phyloP scores from a whole-genome alignment of 1,284 basidiomycete genomes.

The Tilletia walkeri region DNA sequence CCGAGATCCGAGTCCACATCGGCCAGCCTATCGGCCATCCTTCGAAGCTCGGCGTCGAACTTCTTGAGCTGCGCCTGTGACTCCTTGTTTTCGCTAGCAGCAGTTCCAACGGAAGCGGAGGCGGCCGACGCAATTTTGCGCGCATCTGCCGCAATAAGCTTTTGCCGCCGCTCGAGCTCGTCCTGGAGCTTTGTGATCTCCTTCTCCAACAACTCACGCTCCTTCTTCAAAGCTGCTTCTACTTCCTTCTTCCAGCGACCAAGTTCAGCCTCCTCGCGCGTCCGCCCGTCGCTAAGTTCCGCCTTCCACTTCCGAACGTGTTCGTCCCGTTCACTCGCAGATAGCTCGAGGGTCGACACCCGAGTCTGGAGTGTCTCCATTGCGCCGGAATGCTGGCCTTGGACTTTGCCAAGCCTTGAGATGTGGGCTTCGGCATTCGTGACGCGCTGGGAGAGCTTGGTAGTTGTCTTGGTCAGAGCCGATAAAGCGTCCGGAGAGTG shows the following conservation, averaged over 20 bases:
- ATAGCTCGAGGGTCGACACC: neutral
- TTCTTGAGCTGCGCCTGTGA: neutral
- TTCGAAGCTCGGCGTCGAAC: slow-evolving; percentile 2
- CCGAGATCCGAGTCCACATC: neutral
- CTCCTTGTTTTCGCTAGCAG: neutral
- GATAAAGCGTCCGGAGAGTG: neutral
- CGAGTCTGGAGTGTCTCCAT: neutral
- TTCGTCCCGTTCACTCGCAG: neutral
- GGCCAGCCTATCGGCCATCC: neutral
- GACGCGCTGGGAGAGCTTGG: neutral
- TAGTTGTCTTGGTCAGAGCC: neutral
- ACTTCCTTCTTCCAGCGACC: neutral
- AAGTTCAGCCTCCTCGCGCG: neutral
- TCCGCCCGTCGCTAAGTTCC: neutral
- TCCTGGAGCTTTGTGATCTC: neutral
- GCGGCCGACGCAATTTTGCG: too few relatives aligned
- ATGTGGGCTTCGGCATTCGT: neutral
- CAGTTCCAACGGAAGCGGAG: too few relatives aligned
- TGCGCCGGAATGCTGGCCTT: neutral
- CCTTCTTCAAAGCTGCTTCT: neutral
- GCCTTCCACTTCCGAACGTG: neutral
- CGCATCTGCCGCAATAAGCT: too few relatives aligned
- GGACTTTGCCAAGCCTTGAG: neutral
- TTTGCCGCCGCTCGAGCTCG: too few relatives aligned
- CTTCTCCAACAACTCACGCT: neutral